Base-by-base conservation (phyloP, 1,284 basidiomycete genomes). In the Pseudozyma thailandica region DNA sequence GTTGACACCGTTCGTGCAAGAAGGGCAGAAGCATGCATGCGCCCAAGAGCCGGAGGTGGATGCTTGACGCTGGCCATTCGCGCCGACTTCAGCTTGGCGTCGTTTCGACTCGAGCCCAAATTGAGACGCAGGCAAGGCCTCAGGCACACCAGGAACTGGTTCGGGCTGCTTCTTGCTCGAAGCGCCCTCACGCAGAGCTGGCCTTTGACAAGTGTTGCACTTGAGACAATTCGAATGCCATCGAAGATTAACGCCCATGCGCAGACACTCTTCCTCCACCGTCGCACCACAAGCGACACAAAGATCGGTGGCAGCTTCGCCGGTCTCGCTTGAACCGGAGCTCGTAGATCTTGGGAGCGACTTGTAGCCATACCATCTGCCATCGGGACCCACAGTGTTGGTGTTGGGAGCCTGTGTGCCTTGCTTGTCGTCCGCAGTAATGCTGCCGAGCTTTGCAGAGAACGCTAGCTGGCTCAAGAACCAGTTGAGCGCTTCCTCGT, bases 191-290 rank as follows among this genome's bases (percentile, higher is more conserved):
- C 70, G 55, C 16, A 68, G 26, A 6, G 61, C 69, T 4, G 61
- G 72, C 26, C 78, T 70, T 50, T 62, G 90, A 79, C 96, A 98
- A 18, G 85, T 86, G 13, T 84, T 84, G 78, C 95, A 99, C 68
- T 90, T 89, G 42, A 99, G 85, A 83, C 95, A 99, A 27, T 91
- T 87, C 3, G 92, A 91, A 84, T 98, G 96, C 96, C 96, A 98
- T 49, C 96, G 88, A 80, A 93, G 90, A 84, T 94, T 94, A 28
- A 93, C 94, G 33, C 94, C 94, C 27, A 95, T 85, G 55, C 95
- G 88, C 38, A 93, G 90, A 80, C 96, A 98, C 78, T 98, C 95
- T 82, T 99, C 96, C 83, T 99, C 96, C 21, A 99, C 92, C 0
- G 94, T 95, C 66, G 90, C 86, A 38, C 88, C 88, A 83, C 96